Evolutionary conservation across 176 grass and related monocot genomes (phyloP), one percentile per base, ranked within the genome.

Genomic region (Puya raimondii): DNA sequence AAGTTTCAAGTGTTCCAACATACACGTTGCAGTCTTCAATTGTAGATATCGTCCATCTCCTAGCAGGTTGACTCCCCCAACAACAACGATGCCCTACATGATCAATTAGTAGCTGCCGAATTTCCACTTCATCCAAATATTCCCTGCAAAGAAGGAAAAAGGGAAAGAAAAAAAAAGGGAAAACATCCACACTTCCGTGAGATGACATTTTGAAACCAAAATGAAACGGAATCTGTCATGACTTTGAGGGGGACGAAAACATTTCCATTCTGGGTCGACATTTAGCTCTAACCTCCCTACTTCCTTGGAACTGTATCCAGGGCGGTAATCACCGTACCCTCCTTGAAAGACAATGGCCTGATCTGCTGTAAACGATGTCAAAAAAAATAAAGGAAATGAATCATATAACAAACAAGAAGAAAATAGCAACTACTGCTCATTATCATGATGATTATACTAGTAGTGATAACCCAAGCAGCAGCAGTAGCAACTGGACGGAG

Each of bases 1-100:
- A 97, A 67, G 89, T 92, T 85, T 97, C 93, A 53, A 97, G 67
- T 53, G 82, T 97, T 64, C 93, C 93, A 70, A 92, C 84, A 79
- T 90, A 97, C 29, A 92, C 89, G 21, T 85, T 84, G 65, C 89
- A 92, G 64, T 97, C 84, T 54, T 92, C 89, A 17, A 92, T 78
- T 10, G 89, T 81, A 65, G 51, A 69, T 72, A 97, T 97, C 64
- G 89, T 76, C 93, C 93, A 97, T 69, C 53, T 90, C 12, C 84
- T 84, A 53, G 86, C 93, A 79, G 93, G 89, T 51, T 78, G 73
- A 61, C 84, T 92, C 83, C 86, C 89, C 93, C 93, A 97, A 70
- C 94, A 97, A 71, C 79, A 97, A 58, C 74, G 80, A 84, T 97
- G 86, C 2, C 89, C 86, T 42, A 97, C 82, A 83, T 97, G 86